Conservation (phyloP, 805 yeast species). For the Wickerhamiella shivajii region DNA sequence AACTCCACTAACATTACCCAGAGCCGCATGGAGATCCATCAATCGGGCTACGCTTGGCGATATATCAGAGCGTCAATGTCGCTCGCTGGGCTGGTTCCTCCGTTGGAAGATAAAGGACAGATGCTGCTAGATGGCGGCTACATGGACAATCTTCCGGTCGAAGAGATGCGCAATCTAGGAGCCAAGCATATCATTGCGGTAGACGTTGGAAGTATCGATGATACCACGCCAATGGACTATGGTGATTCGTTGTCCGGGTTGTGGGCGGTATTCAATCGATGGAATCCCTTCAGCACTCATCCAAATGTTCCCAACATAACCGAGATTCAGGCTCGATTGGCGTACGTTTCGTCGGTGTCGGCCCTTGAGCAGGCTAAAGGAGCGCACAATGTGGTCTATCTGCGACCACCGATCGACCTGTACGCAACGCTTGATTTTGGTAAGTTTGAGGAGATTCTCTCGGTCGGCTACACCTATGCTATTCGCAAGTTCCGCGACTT, state of each 20-base stretch:
- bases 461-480: slow-evolving; percentile 68
- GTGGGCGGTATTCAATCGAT: slow-evolving; percentile 76
- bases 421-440: slow-evolving; percentile 87
- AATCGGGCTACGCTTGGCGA: slow-evolving; percentile 89
- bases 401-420: slow-evolving; percentile 87
- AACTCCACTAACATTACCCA: slow-evolving; percentile 92
- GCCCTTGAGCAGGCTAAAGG: slow-evolving; percentile 78
- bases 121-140: slow-evolving; percentile 96
- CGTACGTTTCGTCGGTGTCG: slow-evolving; percentile 89
- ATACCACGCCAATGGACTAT: slow-evolving; percentile 72
- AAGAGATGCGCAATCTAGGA: slow-evolving; percentile 77
- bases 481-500: slow-evolving; percentile 39
- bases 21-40: slow-evolving; percentile 88
- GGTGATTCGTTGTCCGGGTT: slow-evolving; percentile 88
- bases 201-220: slow-evolving; percentile 93
- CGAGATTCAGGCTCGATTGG: slow-evolving; percentile 82
- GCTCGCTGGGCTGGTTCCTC: slow-evolving; percentile 80
- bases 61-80: slow-evolving; percentile 95
- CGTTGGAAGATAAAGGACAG: slow-evolving; percentile 70
- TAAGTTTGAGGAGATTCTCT: slow-evolving; percentile 77
- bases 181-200: slow-evolving; percentile 80
- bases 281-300: slow-evolving; percentile 78
- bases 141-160: slow-evolving; percentile 82
- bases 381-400: slow-evolving; percentile 71
- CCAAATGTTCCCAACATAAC: slow-evolving; percentile 91